Conservation (phyloP, 768 basidiomycete species). For the Termitomyces sp. region DNA sequence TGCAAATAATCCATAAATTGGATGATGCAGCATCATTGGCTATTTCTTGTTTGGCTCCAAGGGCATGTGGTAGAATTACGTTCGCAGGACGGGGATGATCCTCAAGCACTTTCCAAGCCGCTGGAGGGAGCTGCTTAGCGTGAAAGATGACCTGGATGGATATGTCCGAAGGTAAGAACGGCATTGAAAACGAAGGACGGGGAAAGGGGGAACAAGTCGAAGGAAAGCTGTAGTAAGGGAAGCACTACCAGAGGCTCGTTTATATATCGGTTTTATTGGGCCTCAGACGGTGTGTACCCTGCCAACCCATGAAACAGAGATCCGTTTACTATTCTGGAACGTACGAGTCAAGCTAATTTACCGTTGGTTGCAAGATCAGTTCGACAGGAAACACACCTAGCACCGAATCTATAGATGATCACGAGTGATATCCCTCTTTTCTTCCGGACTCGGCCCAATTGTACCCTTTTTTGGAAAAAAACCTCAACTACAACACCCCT, state of each 20-base stretch:
- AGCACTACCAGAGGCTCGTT: not conserved
- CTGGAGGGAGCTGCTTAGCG: slow-evolving; percentile 31
- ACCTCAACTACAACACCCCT: not conserved
- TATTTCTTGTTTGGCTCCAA: slow-evolving; percentile 23
- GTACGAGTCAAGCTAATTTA: not conserved
- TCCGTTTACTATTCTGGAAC: not conserved
- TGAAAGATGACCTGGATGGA: slow-evolving; percentile 18
- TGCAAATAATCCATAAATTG: slow-evolving; percentile 34
- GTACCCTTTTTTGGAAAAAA: not conserved
- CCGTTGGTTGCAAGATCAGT: not conserved
- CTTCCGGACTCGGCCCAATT: too few relatives aligned
- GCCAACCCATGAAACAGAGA: slow-evolving; percentile 1
- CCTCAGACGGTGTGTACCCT: slow-evolving; percentile 2
- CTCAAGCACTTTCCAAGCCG: slow-evolving; percentile 33
- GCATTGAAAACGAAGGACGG: slow-evolving; percentile 5
- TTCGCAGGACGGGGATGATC: slow-evolving; percentile 37
- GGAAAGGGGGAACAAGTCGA: not conserved
- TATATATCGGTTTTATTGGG: not conserved
- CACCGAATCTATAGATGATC: not conserved
- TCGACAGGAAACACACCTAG: not conserved
- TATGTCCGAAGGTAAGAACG: slow-evolving; percentile 7
- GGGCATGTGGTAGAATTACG: slow-evolving; percentile 33
- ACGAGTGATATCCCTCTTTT: not conserved
- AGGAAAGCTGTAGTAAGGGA: not conserved
- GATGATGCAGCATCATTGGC: not conserved